Evolutionary conservation across 257 asterid genomes (phyloP), one percentile per base, ranked within the genome.

Genomic region (Petunia secreta): DNA sequence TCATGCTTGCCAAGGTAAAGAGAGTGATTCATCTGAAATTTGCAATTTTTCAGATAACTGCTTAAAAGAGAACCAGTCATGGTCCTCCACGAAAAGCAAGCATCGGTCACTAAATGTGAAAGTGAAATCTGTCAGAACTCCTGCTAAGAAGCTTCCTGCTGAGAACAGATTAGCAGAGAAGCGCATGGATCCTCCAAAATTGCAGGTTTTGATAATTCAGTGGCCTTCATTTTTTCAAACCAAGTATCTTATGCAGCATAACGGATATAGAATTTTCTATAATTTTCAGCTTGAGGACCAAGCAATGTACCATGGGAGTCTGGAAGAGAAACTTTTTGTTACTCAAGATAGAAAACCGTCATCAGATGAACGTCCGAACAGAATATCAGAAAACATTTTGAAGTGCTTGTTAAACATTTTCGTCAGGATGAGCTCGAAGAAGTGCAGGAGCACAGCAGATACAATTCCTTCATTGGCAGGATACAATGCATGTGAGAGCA

Each of bases 331-430:
- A 80, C 77, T 63, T 69, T 79, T 73, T 68, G 75, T 67, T 36
- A 37, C 37, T 58, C 89, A 65, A 78, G 91, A 83, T 38, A 85
- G 83, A 43, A 83, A 63, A 55, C 78, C 82, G 7, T 75, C 85
- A 0, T 39, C 63, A 40, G 87, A 79, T 64, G 86, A 88, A 55
- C 82, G 78, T 81, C 97, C 97, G 55, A 94, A 93, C 71, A 87
- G 87, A 84, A 85, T 94, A 63, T 94, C 98, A 0, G 98, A 93
- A 89, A 87, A 82, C 85, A 90, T 90, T 78, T 62, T 94, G 88
- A 93, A 90, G 88, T 94, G 98, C 85, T 86, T 94, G 39, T 86
- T 83, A 82, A 89, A 81, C 74, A 86, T 94, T 25, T 91, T 90
- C 85, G 52, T 89, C 85, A 88, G 95, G 86, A 86, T 93, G 95